A percentile compares a stretch with the other conserved stretches of the same genome.
These are phyloP conservation scores for Pythium coloratum DNA, from an alignment of 352 stramenopile species.

Conservation along the genomic window DNA sequence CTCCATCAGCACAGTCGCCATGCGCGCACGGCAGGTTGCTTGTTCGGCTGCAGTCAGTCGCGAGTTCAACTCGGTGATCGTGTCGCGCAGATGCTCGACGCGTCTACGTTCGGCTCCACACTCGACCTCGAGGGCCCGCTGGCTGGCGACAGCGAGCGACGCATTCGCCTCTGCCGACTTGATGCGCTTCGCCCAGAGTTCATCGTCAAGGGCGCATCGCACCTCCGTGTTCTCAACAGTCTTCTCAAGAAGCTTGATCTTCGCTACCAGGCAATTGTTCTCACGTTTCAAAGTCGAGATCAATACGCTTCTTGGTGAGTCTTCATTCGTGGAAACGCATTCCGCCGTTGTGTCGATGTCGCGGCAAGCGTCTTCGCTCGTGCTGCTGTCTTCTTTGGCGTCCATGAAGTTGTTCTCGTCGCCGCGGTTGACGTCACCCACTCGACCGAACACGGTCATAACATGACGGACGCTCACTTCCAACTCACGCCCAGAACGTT, in stretches of 20 bases:
- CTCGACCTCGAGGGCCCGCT: not conserved
- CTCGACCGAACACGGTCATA: not conserved
- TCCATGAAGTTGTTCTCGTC: not conserved
- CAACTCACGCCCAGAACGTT: not conserved
- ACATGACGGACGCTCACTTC: not conserved
- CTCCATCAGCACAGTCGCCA: slow-evolving; percentile 3
- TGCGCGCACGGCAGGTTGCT: not conserved
- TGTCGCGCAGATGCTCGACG: not conserved
- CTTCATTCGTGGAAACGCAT: not conserved
- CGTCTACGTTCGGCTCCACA: not conserved
- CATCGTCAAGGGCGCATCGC: not conserved
- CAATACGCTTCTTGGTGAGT: not conserved
- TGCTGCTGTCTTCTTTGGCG: not conserved
- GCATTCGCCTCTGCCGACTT: not conserved
- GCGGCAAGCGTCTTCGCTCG: not conserved
- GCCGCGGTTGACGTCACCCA: too few species aligned
- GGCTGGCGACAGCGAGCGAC: not conserved
- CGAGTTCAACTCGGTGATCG: slow-evolving; percentile 1
- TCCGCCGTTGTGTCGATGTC: not conserved
- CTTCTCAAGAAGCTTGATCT: slow-evolving; percentile 1
- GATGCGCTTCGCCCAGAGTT: slow-evolving; percentile 1
- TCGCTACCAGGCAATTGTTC: not conserved
- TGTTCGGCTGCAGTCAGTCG: not conserved
- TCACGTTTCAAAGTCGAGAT: not conserved
- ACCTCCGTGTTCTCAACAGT: not conserved